Evolutionary conservation across 1,284 basidiomycete genomes (phyloP).

Genomic region (Moniliophthora roreri): DNA sequence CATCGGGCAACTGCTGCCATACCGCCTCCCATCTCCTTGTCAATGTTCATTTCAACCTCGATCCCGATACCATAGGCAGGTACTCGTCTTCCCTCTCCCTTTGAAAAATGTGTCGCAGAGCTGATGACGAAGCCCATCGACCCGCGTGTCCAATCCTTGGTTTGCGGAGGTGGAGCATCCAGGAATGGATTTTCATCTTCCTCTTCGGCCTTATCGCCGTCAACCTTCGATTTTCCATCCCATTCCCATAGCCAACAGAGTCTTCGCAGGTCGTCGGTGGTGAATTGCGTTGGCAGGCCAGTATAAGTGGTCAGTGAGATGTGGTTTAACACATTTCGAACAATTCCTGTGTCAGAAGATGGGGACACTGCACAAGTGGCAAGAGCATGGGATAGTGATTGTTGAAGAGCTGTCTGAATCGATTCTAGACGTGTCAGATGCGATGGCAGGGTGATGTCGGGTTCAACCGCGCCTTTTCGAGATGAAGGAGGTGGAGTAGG

Average conservation of each 20-base stretch:
- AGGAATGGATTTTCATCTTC: conserved; percentile 74
- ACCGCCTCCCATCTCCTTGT: conserved; percentile 72
- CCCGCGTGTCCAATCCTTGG: conserved; percentile 73
- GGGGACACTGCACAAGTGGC: conserved; percentile 80
- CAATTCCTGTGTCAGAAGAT: conserved; percentile 67
- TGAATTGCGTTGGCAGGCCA: conserved; percentile 62
- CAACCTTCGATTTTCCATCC: conserved; percentile 51
- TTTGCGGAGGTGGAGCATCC: conserved; percentile 35
- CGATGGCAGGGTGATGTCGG: conserved; percentile 45
- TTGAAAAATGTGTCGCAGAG: conserved; percentile 68
- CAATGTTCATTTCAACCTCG: conserved; percentile 80
- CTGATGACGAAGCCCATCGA: conserved; percentile 75
- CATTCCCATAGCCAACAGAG: conserved; percentile 90
- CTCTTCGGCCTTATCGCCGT: conserved; percentile 30
- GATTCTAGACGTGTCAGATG: conserved; percentile 60
- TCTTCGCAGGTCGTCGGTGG: conserved; percentile 63
- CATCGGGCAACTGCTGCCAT: conserved; percentile 85
- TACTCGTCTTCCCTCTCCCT: conserved; percentile 60
- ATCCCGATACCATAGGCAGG: conserved; percentile 82
- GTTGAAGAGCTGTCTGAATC: conserved; percentile 69
- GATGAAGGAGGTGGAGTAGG: conserved; percentile 54
- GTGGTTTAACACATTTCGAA: conserved; percentile 78
- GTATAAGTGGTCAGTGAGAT: conserved; percentile 67
- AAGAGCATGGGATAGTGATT: conserved; percentile 78
- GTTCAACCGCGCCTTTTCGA: conserved; percentile 26